A percentile compares a stretch with the other conserved stretches of the same genome.
Evolutionary conservation across 129 eudicot genomes (phyloP).

Genomic region (Chrysanthemum lavandulifolium): DNA sequence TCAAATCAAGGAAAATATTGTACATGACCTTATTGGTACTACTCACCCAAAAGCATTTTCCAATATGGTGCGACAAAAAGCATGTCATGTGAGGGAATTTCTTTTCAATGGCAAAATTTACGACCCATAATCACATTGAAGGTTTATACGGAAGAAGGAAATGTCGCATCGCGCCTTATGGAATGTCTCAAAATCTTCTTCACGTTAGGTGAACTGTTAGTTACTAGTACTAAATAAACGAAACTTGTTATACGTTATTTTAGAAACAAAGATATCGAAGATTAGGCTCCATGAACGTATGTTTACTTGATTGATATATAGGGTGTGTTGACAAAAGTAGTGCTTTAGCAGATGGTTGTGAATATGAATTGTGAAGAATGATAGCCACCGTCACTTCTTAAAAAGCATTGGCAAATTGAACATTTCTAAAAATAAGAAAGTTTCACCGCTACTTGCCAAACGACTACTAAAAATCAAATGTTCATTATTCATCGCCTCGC

Average conservation of each 20-base stretch:
- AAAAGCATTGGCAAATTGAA: no score
- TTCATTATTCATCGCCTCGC: no score
- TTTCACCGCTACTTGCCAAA: no score
- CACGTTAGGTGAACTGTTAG: background rate
- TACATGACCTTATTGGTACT: slow-evolving; percentile 1
- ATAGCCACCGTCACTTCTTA: no score
- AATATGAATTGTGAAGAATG: no score
- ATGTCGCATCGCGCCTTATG: slow-evolving; percentile 21
- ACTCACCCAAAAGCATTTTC: slow-evolving; percentile 5
- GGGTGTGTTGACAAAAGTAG: no score
- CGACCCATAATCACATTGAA: slow-evolving; percentile 9
- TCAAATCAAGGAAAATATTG: background rate
- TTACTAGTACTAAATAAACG: background rate
- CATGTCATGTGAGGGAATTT: slow-evolving; percentile 25
- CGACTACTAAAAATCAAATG: no score
- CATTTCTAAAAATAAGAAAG: no score
- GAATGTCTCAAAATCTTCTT: slow-evolving; percentile 6
- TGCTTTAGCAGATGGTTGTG: no score
- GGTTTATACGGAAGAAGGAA: background rate
- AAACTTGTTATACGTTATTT: background rate
- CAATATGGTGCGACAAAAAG: slow-evolving; percentile 25
- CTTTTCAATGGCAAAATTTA: slow-evolving; percentile 10
- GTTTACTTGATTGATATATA: background rate
- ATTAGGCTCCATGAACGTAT: background rate
- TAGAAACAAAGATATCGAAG: background rate